These are phyloP conservation scores for Fusarium paranaense DNA, from an alignment of 2,329 filamentous ascomycete species.

Conservation along the genomic window DNA sequence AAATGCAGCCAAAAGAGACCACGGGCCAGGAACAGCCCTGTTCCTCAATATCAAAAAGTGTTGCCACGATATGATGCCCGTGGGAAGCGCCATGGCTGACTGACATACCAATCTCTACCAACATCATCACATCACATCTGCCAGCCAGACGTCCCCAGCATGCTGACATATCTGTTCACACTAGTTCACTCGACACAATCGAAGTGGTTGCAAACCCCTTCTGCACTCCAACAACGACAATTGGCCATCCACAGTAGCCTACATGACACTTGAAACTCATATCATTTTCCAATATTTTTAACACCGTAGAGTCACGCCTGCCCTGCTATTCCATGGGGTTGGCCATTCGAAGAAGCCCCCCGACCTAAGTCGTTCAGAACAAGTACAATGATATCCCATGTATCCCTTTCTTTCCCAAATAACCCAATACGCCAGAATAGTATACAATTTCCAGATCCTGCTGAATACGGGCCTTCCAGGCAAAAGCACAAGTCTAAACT, in stretches of 20 bases:
- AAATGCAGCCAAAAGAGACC: slow-evolving; percentile 13
- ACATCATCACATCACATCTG: background rate
- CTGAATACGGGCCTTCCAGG: background rate
- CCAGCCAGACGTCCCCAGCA: background rate
- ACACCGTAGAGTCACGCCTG: background rate
- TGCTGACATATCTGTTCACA: background rate
- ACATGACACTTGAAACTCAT: background rate
- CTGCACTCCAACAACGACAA: background rate
- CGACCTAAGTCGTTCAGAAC: background rate
- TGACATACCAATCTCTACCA: background rate
- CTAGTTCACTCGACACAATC: background rate
- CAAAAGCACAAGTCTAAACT: slow-evolving; percentile 11
- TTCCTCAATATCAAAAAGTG: slow-evolving; percentile 1
- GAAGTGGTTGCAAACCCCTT: background rate
- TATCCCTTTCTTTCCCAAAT: background rate
- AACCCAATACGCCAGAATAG: slow-evolving; percentile 1
- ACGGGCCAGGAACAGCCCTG: slow-evolving; percentile 21
- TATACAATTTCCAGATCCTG: background rate
- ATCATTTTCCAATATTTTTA: background rate
- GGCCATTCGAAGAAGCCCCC: background rate
- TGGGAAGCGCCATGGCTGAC: background rate
- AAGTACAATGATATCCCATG: background rate
- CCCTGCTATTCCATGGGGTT: background rate
- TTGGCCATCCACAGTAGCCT: background rate
- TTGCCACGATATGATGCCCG: background rate